Evolutionary conservation across 768 basidiomycete genomes (phyloP).

Genomic region (Macrolepiota dolichaula): DNA sequence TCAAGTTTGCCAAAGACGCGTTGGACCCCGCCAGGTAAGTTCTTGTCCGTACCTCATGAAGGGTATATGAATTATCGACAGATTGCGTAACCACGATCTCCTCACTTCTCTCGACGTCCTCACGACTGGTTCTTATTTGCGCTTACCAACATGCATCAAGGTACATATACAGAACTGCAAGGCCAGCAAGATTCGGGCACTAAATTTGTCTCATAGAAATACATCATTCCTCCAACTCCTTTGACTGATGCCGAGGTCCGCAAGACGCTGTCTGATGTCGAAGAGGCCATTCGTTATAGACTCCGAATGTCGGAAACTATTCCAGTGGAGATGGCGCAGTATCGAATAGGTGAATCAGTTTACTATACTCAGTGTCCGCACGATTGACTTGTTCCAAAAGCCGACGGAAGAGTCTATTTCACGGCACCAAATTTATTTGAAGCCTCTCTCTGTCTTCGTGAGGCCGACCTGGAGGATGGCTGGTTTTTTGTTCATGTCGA

Average conservation of each 20-base stretch:
- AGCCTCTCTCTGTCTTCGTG: slow-evolving; percentile 69
- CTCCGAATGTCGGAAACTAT: slow-evolving; percentile 76
- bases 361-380: slow-evolving; percentile 14
- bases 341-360: slow-evolving; percentile 52
- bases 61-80: slow-evolving; percentile 23
- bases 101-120: slow-evolving; percentile 89
- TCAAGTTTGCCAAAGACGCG: slow-evolving; percentile 64
- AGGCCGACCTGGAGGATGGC: slow-evolving; percentile 63
- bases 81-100: slow-evolving; percentile 91
- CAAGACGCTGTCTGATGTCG: slow-evolving; percentile 66
- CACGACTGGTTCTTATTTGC: slow-evolving; percentile 79
- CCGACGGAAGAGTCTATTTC: slow-evolving; percentile 78
- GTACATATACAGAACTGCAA: slow-evolving; percentile 31
- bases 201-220: slow-evolving; percentile 48
- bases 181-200: slow-evolving; percentile 3
- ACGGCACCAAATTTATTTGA: slow-evolving; percentile 70
- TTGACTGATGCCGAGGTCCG: slow-evolving; percentile 65
- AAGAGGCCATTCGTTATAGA: slow-evolving; percentile 75
- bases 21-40: slow-evolving; percentile 77
- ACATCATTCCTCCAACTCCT: slow-evolving; percentile 59
- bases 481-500: slow-evolving; percentile 87
- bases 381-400: slow-evolving; percentile 29
- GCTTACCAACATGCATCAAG: slow-evolving; percentile 80
- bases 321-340: slow-evolving; percentile 76
- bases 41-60: not conserved